Evolutionary conservation across 805 yeast species (phyloP), one percentile per base, ranked within the genome.

Genomic region (Kazachstania psychrophila): DNA sequence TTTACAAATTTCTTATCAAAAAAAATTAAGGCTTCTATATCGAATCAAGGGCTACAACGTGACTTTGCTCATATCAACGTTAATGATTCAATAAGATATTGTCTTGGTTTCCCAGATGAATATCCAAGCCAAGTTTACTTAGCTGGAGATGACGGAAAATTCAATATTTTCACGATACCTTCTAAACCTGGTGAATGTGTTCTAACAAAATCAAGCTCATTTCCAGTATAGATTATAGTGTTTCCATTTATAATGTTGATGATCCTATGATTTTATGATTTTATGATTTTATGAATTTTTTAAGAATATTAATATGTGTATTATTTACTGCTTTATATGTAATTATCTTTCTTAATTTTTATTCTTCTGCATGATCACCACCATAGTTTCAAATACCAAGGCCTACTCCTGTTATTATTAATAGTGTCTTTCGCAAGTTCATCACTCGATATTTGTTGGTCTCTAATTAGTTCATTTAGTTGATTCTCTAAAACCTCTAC

Each of bases 101-200:
- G 51, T 30, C 31, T 58, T 2, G 61, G 58, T 6, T 56, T 58
- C 31, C 60, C 62, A 6, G 54, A 54, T 31, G 62, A 58, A 31
- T 52, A 50, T 33, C 48, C 53, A 5, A 46, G 50, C 18, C 53
- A 52, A 28, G 41, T 56, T 1, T 55, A 55, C 31, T 33, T 56
- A 16, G 54, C 56, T 12, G 48, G 58, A 2, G 48, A 51, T 32
- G 56, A 56, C 35, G 61, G 58, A 1, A 45, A 37, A 14, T 53
- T 56, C 25, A 37, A 35, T 10, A 49, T 52, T 10, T 58, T 49
- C 36, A 40, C 52, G 1, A 31, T 58, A 12, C 61, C 62, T n/a
- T 35, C 52, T 3, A 36, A 32, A 12, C 37, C 49, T 10, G 60
- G 54, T 8, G 46, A 45, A 33, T 58, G 62, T 36, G 51, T 52